These are phyloP conservation scores for Dendrobium officinale DNA, from an alignment of 106 monocot genomes.

Conservation along the genomic window DNA sequence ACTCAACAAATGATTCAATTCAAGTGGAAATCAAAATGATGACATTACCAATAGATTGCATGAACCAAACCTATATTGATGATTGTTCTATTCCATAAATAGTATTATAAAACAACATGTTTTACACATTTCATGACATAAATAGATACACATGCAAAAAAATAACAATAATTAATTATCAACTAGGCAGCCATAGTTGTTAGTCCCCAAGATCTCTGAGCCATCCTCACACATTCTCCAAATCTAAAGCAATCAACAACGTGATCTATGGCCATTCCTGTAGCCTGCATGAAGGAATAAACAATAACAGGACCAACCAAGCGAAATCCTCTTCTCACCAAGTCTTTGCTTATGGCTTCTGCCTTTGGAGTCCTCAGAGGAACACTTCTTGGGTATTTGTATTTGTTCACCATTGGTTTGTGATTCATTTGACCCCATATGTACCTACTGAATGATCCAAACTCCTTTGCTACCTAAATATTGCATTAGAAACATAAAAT, in stretches of 20 bases:
- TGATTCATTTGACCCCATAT: conserved; percentile 84
- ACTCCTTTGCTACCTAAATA: conserved; percentile 59
- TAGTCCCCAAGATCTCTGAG: conserved; percentile 23
- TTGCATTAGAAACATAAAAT: background rate
- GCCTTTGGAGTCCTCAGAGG: conserved; percentile 71
- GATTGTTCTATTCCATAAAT: too few species aligned
- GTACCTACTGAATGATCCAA: conserved; percentile 83
- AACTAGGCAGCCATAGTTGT: too few species aligned
- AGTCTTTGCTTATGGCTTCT: conserved; percentile 80
- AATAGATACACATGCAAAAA: too few species aligned
- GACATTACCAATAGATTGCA: too few species aligned
- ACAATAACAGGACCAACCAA: conserved; percentile 73
- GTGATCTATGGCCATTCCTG: conserved; percentile 80
- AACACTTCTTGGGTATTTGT: conserved; percentile 41
- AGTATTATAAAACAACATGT: too few species aligned
- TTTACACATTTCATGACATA: too few species aligned
- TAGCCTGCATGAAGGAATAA: conserved; percentile 90
- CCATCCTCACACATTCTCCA: conserved; percentile 44
- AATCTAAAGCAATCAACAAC: conserved; percentile 64
- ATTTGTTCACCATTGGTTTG: conserved; percentile 45
- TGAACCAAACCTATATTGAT: too few species aligned
- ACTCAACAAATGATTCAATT: too few species aligned
- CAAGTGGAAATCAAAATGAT: too few species aligned
- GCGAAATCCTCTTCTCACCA: conserved; percentile 71
- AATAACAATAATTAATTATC: too few species aligned